Percentiles rank a stretch among this genome's conserved stretches.
These are phyloP conservation scores for Ambrosia trifida DNA, from an alignment of 129 eudicot genomes.

Conservation along the genomic window DNA sequence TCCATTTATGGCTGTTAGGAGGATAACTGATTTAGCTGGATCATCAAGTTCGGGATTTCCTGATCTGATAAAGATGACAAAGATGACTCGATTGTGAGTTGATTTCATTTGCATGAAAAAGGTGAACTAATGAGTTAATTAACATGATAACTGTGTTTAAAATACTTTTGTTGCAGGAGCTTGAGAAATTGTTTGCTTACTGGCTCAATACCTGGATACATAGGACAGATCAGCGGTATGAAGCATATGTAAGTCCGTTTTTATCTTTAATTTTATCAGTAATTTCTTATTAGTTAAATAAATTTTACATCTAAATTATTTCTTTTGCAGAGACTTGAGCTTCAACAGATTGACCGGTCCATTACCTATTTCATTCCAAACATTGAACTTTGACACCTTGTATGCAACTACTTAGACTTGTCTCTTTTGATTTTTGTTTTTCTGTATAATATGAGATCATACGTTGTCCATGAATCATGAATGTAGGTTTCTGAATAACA, in stretches of 20 bases:
- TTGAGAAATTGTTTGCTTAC: conserved; percentile 66
- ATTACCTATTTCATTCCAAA: background rate
- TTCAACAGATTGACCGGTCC: background rate
- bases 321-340: conserved; percentile 13
- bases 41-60: conserved; percentile 48
- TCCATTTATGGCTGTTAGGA: conserved; percentile 41
- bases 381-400: background rate
- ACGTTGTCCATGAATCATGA: conserved; percentile 13
- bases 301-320: background rate
- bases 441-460: background rate
- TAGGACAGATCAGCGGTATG: background rate
- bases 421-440: background rate
- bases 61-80: conserved; percentile 36
- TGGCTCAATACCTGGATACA: conserved; percentile 51
- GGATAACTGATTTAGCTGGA: conserved; percentile 62
- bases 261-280: background rate
- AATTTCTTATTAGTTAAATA: background rate
- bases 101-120: conserved; percentile 4
- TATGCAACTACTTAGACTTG: conserved; percentile 27
- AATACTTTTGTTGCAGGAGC: conserved; percentile 43
- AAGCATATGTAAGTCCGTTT: background rate
- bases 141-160: background rate
- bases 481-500: conserved; percentile 58
- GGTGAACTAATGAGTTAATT: background rate
- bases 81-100: conserved; percentile 46